Base-by-base conservation (phyloP, 2,329 filamentous ascomycete species). In the Aulographum hederae region DNA sequence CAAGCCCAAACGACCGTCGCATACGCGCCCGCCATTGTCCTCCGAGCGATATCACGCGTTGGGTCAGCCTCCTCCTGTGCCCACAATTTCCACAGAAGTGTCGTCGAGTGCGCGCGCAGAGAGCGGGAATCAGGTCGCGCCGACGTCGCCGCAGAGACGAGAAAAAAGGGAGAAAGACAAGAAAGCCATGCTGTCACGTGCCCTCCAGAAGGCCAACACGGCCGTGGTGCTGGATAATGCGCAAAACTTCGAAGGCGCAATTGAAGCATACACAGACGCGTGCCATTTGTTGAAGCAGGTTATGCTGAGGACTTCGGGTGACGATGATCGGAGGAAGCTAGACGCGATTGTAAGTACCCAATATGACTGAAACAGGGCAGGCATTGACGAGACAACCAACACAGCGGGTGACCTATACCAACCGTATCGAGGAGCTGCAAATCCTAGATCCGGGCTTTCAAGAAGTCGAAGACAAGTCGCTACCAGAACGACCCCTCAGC, bases 201-300 rank as follows among this genome's bases (percentile, higher is more conserved):
- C 89, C 1, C 60, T 98, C 33, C 78, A 92, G 49, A 93, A 94
- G 56, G 89, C 89, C 31, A 94, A 98, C 47, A 86, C 81, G 10
- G 89, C 89, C 15, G 89, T 98, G 17, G 69, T 94, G 41, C 68
- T 98, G 26, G 89, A 98, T 56, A 95, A 94, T 66, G 84, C 82
- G 11, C 80, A 89, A 46, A 93, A 95, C 47, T 86, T 89, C 39
- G 80, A 86, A 50, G 84, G 81, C 26, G 89, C 89, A 13, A 75
- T 91, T 48, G 72, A 82, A 45, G 84, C 86, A 11, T 98, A 98
- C 50, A 65, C 69, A 8, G 89, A 98, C 54, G 89, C 91, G 3
- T 98, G 89, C 48, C 69, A 75, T 34, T 62, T 98, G 36, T 59
- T 98, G 33, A 77, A 86, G 42, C 75, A 91, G 45, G 89, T 98